Evolutionary conservation across 1,139 yeast species (phyloP).

Genomic region (Pichia sp.): DNA sequence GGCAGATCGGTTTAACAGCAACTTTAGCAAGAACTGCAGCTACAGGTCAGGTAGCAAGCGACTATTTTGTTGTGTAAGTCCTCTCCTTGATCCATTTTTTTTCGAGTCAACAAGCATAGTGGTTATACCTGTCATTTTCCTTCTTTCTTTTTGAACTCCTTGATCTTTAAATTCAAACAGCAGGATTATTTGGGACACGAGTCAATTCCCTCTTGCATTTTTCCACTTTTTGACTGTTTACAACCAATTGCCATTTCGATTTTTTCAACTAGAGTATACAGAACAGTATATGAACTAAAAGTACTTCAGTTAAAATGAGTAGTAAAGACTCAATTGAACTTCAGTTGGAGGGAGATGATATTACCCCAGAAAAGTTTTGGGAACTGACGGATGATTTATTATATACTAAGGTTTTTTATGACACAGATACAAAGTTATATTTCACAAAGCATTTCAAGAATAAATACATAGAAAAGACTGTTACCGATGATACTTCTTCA

Average conservation of each 20-base stretch:
- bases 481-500: conserved; percentile 6
- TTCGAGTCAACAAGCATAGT: too few relatives aligned
- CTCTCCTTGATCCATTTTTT: too few relatives aligned
- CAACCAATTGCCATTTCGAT: too few relatives aligned
- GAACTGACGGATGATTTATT: conserved; percentile 29
- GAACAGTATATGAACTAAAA: background rate
- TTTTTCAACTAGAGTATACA: background rate
- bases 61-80: too few relatives aligned
- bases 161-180: too few relatives aligned
- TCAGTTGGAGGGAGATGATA: conserved; percentile 16
- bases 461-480: conserved; percentile 1
- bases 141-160: too few relatives aligned
- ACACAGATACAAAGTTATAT: conserved; percentile 22
- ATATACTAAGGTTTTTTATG: conserved; percentile 26
- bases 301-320: background rate
- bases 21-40: background rate
- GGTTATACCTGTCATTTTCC: too few relatives aligned
- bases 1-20: background rate
- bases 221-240: background rate
- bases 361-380: conserved; percentile 30
- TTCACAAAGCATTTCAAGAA: conserved; percentile 18
- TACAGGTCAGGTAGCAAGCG: too few relatives aligned
- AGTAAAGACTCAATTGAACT: conserved; percentile 8
- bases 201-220: background rate
- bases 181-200: too few relatives aligned